Percentiles rank a stretch among this genome's conserved stretches.
phyloP scores from a whole-genome alignment of 1,284 basidiomycete genomes.

The Moesziomyces sp. region DNA sequence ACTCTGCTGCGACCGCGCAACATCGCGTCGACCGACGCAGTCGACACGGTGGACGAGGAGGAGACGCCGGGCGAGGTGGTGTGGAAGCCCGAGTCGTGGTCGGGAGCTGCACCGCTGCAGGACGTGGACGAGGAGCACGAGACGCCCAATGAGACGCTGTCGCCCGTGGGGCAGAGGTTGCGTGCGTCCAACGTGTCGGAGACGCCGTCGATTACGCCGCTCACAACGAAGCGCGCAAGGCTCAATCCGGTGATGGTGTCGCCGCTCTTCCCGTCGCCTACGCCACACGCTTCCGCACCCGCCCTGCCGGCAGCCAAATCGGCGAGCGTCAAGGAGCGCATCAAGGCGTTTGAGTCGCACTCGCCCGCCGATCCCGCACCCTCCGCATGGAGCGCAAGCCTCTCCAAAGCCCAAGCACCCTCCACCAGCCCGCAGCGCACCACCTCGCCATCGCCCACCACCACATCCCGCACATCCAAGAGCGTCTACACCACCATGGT shows the following conservation, averaged over 20 bases:
- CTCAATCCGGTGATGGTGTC: constrained; percentile 50
- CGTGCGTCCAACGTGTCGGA: constrained; percentile 38
- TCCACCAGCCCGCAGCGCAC: too few species aligned
- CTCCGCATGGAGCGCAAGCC: constrained; percentile 23
- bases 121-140: constrained; percentile 20
- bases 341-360: constrained; percentile 47
- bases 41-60: constrained; percentile 4
- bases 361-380: not conserved
- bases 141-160: not conserved
- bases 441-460: too few species aligned
- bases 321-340: constrained; percentile 48
- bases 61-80: constrained; percentile 42
- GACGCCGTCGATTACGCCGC: constrained; percentile 54
- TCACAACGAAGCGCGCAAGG: constrained; percentile 58
- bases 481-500: not conserved
- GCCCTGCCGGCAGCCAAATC: not conserved
- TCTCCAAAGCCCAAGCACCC: constrained; percentile 21
- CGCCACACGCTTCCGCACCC: constrained; percentile 1
- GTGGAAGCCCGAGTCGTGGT: constrained; percentile 32
- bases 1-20: constrained; percentile 38
- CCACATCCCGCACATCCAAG: not conserved
- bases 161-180: not conserved
- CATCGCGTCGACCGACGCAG: constrained; percentile 9
- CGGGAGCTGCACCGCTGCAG: not conserved
- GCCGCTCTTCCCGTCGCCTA: constrained; percentile 41